Percentiles rank a stretch among this genome's conserved stretches.
Evolutionary conservation across 2,329 filamentous ascomycete species (phyloP).

Genomic region (Cladophialophora chaetospira): DNA sequence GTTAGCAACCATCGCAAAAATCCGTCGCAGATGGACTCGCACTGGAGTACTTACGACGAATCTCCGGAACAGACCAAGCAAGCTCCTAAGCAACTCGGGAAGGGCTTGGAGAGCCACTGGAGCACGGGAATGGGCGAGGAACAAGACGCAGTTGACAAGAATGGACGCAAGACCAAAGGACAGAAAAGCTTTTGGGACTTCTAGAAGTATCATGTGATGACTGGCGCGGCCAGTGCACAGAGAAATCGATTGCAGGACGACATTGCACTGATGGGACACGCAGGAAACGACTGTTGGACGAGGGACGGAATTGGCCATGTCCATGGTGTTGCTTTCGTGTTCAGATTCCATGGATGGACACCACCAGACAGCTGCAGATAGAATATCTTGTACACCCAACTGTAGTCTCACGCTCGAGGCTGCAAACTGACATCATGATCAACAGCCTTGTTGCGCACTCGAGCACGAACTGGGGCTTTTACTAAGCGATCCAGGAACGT

Average conservation of each 20-base stretch:
- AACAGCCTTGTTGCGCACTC: not conserved
- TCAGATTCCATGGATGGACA: no score
- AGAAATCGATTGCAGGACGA: not conserved
- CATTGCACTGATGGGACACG: not conserved
- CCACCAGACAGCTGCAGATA: no score
- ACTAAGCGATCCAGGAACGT: constrained; percentile 11
- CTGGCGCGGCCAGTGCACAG: not conserved
- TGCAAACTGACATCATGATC: constrained; percentile 16
- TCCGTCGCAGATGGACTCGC: constrained; percentile 68
- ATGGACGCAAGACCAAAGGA: constrained; percentile 9
- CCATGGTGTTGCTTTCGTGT: constrained; percentile 1
- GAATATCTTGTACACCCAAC: not conserved
- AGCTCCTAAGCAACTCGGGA: constrained; percentile 20
- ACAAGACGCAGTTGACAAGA: not conserved
- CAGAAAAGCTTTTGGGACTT: constrained; percentile 34
- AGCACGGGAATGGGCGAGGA: constrained; percentile 23
- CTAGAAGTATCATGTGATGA: constrained; percentile 14
- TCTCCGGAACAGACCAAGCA: constrained; percentile 38
- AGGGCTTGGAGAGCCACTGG: constrained; percentile 38
- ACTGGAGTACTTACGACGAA: constrained; percentile 50
- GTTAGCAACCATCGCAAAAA: constrained; percentile 65
- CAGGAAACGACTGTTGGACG: not conserved
- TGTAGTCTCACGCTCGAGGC: not conserved
- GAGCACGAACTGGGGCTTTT: not conserved
- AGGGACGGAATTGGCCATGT: not conserved